phyloP scores from a whole-genome alignment of 371 early-diverging fungal genomes.

The Mortierella sp. region DNA sequence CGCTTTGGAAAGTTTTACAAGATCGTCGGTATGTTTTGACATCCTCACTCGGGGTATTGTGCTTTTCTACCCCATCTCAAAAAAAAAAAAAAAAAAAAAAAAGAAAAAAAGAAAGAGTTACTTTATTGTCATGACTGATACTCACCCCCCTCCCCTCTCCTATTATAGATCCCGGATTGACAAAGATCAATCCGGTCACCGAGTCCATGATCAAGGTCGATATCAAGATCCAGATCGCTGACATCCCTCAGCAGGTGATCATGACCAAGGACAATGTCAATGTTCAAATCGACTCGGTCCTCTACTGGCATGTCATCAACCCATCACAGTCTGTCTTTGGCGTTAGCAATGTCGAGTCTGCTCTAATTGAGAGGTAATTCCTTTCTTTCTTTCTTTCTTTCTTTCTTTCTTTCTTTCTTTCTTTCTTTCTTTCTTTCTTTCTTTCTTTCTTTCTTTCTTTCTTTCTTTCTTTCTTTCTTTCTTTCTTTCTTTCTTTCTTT shows the following conservation, averaged over 20 bases:
- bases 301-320: slow-evolving; percentile 87
- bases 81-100: too few relatives aligned
- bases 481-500: not conserved
- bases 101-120: too few relatives aligned
- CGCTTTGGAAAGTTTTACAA: slow-evolving; percentile 90
- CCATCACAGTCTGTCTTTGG: slow-evolving; percentile 85
- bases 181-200: slow-evolving; percentile 81
- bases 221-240: slow-evolving; percentile 53
- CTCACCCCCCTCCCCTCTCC: not conserved
- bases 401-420: not conserved
- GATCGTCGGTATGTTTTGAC: slow-evolving; percentile 57
- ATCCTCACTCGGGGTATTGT: not conserved
- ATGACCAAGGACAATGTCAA: slow-evolving; percentile 54
- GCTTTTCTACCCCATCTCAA: too few relatives aligned
- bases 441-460: not conserved
- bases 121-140: not conserved
- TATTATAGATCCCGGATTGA: slow-evolving; percentile 81
- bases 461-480: not conserved
- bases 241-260: slow-evolving; percentile 43
- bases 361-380: slow-evolving; percentile 72
- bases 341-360: slow-evolving; percentile 77
- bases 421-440: not conserved
- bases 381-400: not conserved
- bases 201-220: slow-evolving; percentile 71
- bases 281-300: slow-evolving; percentile 80